A percentile compares a stretch with the other conserved stretches of the same genome.
These are phyloP conservation scores for Fusarium sp. DNA, from an alignment of 2,329 filamentous ascomycete species.

Conservation along the genomic window DNA sequence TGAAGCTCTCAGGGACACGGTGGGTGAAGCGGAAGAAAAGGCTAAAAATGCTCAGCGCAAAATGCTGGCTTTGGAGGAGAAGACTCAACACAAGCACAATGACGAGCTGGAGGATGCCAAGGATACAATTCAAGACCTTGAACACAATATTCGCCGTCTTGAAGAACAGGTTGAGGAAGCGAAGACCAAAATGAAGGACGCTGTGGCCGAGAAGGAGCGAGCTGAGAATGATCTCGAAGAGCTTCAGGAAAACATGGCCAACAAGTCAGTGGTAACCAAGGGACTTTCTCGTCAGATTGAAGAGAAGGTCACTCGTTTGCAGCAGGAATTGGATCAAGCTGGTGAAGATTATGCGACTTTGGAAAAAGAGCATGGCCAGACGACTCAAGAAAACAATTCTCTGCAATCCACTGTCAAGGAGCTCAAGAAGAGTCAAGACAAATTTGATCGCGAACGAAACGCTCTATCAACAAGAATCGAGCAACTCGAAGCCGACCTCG, in stretches of 20 bases:
- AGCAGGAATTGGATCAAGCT: conserved; percentile 72
- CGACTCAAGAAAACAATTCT: conserved; percentile 61
- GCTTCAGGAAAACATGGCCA: conserved; percentile 81
- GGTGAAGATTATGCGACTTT: conserved; percentile 64
- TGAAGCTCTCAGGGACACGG: conserved; percentile 70
- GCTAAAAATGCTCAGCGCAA: conserved; percentile 68
- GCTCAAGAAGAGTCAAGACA: conserved; percentile 52
- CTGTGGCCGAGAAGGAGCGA: conserved; percentile 66
- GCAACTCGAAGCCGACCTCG: conserved; percentile 70
- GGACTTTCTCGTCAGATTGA: conserved; percentile 81
- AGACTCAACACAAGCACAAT: conserved; percentile 61
- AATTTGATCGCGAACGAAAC: conserved; percentile 48
- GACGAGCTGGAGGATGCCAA: conserved; percentile 69
- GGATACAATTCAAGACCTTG: conserved; percentile 70
- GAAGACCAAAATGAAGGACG: conserved; percentile 67
- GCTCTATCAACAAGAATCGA: conserved; percentile 65
- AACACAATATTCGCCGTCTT: conserved; percentile 66
- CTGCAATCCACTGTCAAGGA: conserved; percentile 61
- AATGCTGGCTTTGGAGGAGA: conserved; percentile 68
- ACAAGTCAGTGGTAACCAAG: conserved; percentile 83
- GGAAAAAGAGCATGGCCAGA: conserved; percentile 64
- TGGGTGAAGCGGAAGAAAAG: conserved; percentile 68
- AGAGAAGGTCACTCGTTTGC: conserved; percentile 75
- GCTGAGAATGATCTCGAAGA: conserved; percentile 73
- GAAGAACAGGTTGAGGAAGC: conserved; percentile 68